Conservation (phyloP, 108 stramenopile genomes). For the Phaeodactylum tricornutum region DNA sequence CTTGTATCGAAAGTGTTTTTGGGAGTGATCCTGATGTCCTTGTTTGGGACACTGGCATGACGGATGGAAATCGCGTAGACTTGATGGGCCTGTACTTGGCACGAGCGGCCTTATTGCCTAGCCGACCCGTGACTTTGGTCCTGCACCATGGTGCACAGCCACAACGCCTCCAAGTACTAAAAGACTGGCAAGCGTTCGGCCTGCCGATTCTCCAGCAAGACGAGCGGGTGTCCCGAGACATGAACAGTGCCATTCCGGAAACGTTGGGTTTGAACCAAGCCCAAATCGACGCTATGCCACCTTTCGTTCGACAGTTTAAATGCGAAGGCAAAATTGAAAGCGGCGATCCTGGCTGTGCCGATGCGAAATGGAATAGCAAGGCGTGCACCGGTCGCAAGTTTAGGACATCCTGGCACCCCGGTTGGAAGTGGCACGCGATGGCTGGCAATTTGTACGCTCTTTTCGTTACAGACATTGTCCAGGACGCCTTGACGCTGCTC, state of each 20-base stretch:
- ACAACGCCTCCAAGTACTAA: conserved; percentile 3
- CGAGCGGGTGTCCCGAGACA: conserved; percentile 1
- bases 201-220: conserved; percentile 10
- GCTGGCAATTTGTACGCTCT: conserved; percentile 29
- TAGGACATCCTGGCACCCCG: conserved; percentile 41
- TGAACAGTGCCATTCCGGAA: conserved; percentile 18
- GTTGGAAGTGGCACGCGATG: conserved; percentile 26
- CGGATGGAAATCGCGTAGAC: conserved; percentile 11
- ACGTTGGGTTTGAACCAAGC: conserved; percentile 9
- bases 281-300: conserved; percentile 21
- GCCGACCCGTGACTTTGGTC: conserved; percentile 22
- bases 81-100: conserved; percentile 19
- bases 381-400: conserved; percentile 10
- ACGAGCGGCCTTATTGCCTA: conserved; percentile 14
- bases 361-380: conserved; percentile 21
- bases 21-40: conserved; percentile 56
- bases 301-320: conserved; percentile 22
- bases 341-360: conserved; percentile 31
- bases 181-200: too few species aligned
- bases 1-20: conserved; percentile 53
- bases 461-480: conserved; percentile 12
- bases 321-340: conserved; percentile 27
- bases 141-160: not conserved
- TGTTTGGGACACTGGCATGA: conserved; percentile 52
- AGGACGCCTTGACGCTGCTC: conserved; percentile 1